Evolutionary conservation across 352 stramenopile species (phyloP), one percentile per base, ranked within the genome.

Genomic region (Paralagenidium karlingii): DNA sequence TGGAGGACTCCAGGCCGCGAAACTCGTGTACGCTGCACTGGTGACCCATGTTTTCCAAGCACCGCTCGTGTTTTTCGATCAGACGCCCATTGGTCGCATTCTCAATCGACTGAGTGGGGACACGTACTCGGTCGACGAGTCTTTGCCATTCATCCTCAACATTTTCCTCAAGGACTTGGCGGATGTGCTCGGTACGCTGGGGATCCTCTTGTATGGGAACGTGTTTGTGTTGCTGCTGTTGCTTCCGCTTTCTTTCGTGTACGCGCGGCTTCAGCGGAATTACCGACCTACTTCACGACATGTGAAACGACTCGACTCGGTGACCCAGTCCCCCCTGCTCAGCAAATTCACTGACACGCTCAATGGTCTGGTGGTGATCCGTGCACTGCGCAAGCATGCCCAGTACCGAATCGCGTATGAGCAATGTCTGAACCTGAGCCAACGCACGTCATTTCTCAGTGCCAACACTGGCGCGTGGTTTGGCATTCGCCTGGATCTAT

Each of bases 61-160:
- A 2, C 54, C 73, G 9, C 45, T 89, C 8, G 30, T 37, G 5
- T 92, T 89, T 39, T 92, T 87, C 31, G 71, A 83, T 33, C 40
- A 36, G 16, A 89, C 69, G 9, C 74, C 78, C 2, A 45, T 66
- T 12, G 78, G 75, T 0, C 73, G 73, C 11, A 66, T 92, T 26
- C 49, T 88, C 2, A 92, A 92, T 24, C 58, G 78, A 8, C 41
- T 89, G n/a, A 84, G 74, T 19, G 68, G 73, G 7, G 75, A 92
- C 36, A 86, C 74, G 8, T 94, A 89, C 39, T 55, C 65, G 3
- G 61, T 94, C 7, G 82, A 94, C 51, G 77, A 93, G 45, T 84
- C 73, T 12, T 51, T 94, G 11, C 82, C 84, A 6, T 94, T 95
- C 37, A 78, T 80, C 31, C 58, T 94, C 37, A 94, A 94, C 43